Evolutionary conservation across 2,329 filamentous ascomycete genomes (phyloP).

Genomic region (Epichloe baconii): DNA sequence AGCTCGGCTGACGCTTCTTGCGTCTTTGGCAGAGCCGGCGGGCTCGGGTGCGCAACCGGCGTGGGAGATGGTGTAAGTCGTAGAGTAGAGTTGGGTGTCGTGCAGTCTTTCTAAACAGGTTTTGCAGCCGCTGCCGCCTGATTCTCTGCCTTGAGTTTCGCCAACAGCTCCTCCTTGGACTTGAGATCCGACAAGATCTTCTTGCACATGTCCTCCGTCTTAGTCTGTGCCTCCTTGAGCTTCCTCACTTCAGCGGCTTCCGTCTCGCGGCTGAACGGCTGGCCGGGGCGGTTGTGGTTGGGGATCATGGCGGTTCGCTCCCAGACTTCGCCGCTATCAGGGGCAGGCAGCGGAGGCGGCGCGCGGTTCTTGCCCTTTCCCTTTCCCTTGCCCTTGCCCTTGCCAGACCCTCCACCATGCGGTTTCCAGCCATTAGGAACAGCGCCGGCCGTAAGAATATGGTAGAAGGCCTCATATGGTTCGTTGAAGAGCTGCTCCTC

Average conservation of each 20-base stretch:
- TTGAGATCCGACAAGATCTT: constrained; percentile 48
- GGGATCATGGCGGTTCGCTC: constrained; percentile 67
- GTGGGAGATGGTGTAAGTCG: background rate
- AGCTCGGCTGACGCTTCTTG: background rate
- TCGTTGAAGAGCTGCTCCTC: constrained; percentile 98
- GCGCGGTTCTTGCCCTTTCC: constrained; percentile 28
- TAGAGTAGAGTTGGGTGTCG: background rate
- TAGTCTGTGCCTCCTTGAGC: constrained; percentile 48
- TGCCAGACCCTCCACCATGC: constrained; percentile 29
- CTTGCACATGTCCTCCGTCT: constrained; percentile 47
- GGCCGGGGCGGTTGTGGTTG: constrained; percentile 48
- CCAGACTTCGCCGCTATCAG: constrained; percentile 37
- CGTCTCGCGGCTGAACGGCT: constrained; percentile 61
- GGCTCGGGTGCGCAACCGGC: background rate
- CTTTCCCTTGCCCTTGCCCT: constrained; percentile 38
- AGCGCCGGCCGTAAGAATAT: constrained; percentile 65
- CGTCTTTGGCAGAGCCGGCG: background rate
- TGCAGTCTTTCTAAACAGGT: constrained; percentile 14
- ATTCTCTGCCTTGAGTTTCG: constrained; percentile 47
- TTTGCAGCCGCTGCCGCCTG: constrained; percentile 31
- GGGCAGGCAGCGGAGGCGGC: constrained; percentile 23
- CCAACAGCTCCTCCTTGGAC: constrained; percentile 49
- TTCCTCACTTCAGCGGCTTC: constrained; percentile 50
- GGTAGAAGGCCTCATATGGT: constrained; percentile 84
- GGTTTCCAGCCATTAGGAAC: constrained; percentile 34